phyloP scores from a whole-genome alignment of 2,329 filamentous ascomycete genomes.

The Hypoxylon sp. region DNA sequence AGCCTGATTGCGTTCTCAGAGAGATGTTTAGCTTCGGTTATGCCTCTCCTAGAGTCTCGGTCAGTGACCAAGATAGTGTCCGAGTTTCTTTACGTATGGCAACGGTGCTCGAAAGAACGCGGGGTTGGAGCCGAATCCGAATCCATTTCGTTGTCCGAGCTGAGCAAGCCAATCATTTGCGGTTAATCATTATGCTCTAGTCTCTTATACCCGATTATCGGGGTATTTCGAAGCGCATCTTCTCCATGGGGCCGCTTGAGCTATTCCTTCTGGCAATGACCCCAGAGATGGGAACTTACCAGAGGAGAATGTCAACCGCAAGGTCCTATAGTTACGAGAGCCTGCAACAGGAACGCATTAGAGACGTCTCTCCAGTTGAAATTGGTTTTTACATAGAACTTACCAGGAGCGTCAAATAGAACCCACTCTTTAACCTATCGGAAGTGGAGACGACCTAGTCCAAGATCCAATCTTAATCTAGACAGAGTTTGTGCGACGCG shows the following conservation, averaged over 20 bases:
- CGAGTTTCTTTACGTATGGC: background rate
- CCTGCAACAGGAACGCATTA: background rate
- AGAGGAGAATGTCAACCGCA: constrained; percentile 9
- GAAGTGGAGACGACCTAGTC: no score
- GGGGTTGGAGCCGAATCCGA: background rate
- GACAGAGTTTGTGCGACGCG: background rate
- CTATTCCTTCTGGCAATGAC: background rate
- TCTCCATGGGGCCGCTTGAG: background rate
- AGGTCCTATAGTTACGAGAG: background rate
- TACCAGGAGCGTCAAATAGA: constrained; percentile 7
- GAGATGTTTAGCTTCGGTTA: constrained; percentile 2
- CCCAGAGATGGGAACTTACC: background rate
- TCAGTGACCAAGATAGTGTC: background rate
- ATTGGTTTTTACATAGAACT: background rate
- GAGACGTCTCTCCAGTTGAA: background rate
- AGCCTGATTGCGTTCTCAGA: background rate
- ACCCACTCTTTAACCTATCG: constrained; percentile 2
- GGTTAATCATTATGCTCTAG: background rate
- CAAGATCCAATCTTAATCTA: background rate
- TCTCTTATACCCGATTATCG: background rate
- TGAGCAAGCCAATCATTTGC: constrained; percentile 1
- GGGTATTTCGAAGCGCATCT: background rate
- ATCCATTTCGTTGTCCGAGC: background rate
- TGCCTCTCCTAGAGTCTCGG: background rate
- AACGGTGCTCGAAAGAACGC: background rate